Conservation (phyloP, 345 rosid genomes). For the Camelina sativa region DNA sequence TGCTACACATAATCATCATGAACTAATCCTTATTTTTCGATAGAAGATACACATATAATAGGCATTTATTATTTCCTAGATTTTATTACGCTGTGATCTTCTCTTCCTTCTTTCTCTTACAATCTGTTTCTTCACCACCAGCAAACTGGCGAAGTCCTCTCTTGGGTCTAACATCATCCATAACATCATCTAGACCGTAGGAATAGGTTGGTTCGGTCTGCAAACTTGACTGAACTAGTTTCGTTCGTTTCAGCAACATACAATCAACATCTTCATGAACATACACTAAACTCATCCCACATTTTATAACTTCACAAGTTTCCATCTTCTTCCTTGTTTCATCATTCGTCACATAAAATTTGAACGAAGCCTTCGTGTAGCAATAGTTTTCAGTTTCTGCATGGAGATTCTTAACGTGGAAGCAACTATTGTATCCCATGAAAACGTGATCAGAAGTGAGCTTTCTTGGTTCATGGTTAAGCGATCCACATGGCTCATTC, state of each 20-base stretch:
- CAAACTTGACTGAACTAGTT: conserved; percentile 22
- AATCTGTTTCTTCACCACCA: conserved; percentile 14
- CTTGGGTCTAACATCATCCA: conserved; percentile 31
- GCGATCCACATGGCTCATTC: conserved; percentile 35
- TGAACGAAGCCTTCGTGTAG: conserved; percentile 41
- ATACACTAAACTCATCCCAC: conserved; percentile 45
- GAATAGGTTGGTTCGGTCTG: conserved; percentile 19
- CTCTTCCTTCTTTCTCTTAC: conserved; percentile 27
- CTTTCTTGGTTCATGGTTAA: conserved; percentile 32
- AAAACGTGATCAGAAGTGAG: conserved; percentile 38
- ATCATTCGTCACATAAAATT: conserved; percentile 39
- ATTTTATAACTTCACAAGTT: conserved; percentile 37
- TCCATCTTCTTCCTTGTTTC: conserved; percentile 29
- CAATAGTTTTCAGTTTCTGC: conserved; percentile 30
- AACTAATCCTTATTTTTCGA: too few species aligned
- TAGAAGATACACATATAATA: neutral
- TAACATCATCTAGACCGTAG: conserved; percentile 7
- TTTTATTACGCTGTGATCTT: conserved; percentile 1
- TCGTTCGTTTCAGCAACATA: conserved; percentile 32
- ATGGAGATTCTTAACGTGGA: conserved; percentile 28
- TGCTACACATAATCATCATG: too few species aligned
- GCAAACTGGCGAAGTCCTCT: conserved; percentile 28
- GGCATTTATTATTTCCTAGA: neutral
- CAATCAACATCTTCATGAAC: conserved; percentile 33
- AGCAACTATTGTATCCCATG: conserved; percentile 42